These are phyloP conservation scores for Rhizopogon rudus DNA, from an alignment of 768 basidiomycete genomes.

Conservation along the genomic window DNA sequence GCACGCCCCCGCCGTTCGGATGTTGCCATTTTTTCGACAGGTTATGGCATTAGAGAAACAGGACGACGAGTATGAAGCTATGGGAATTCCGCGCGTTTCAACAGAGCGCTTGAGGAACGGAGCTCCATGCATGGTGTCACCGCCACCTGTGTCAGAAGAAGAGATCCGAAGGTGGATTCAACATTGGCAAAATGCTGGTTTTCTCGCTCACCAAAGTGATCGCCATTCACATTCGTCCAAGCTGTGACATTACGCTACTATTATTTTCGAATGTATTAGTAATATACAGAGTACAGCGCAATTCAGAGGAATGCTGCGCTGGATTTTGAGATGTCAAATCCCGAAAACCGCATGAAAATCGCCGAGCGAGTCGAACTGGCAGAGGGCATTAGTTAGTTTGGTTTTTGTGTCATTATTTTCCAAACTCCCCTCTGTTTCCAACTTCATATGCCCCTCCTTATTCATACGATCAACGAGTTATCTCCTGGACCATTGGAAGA, in stretches of 20 bases:
- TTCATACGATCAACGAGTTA: too few species aligned
- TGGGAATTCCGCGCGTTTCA: background rate
- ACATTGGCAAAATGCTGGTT: background rate
- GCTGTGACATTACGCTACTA: background rate
- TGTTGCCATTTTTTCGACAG: background rate
- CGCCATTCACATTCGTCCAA: background rate
- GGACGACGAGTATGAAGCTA: background rate
- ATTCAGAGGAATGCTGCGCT: too few species aligned
- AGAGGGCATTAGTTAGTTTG: too few species aligned
- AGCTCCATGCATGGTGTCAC: background rate
- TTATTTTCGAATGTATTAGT: too few species aligned
- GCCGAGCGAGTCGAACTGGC: too few species aligned
- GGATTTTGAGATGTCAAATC: too few species aligned
- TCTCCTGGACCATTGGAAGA: too few species aligned
- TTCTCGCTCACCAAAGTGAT: background rate
- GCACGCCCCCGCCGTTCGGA: background rate
- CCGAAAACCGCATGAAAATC: too few species aligned
- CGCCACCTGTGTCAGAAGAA: background rate
- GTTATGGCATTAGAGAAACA: background rate
- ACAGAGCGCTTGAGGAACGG: background rate
- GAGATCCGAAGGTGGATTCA: background rate
- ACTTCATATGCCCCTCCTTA: too few species aligned
- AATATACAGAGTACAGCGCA: too few species aligned
- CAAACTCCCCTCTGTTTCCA: too few species aligned
- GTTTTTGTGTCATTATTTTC: too few species aligned